Evolutionary conservation across 192 early-diverging fungal species (phyloP), one percentile per base, ranked within the genome.

Genomic region (Mortierella antarctica): DNA sequence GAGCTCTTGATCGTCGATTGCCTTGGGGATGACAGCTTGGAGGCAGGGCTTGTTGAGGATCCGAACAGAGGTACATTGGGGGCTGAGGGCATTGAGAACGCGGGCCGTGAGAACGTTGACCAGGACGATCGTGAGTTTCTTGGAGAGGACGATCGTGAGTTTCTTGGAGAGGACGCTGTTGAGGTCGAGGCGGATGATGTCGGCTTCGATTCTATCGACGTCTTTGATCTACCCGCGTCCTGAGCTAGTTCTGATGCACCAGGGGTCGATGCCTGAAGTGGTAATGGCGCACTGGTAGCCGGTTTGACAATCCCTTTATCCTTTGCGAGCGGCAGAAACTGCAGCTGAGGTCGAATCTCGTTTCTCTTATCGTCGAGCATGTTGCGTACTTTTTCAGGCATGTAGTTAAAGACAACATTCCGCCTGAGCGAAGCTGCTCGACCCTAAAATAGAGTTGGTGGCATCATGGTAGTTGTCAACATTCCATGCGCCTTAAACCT

Each of bases 371-470:
- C 77, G 7, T 80, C 77, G 47, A 68, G 7, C 39, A 72, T 42
- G n/a, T 68, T 53, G 53, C 77, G 69, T 13, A 72, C 64, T 31
- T 72, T 80, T 14, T 80, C 77, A 3, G 77, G 77, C 77, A 80
- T 80, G 52, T 80, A 80, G 21, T 80, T 80, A 44, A 80, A 80
- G 0, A 80, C 65, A 4, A 80, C 60, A 15, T 64, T 80, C 10
- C 77, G 64, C 55, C 68, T 80, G 13, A 80, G 67, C 7, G 77
- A 80, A 2, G 77, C 70, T 2, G 65, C 64, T 50, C 77, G 69
- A 15, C 77, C 77, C 77, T 80, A 64, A 4, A 9, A 9, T n/a
- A 55, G 15, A 31, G 17, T 11, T 50, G 2, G n/a, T n/a, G 49
- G 42, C 31, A 0, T 31, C 40, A 13, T 50, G 4, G 20, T 8